Evolutionary conservation across 2,329 filamentous ascomycete species (phyloP), one percentile per base, ranked within the genome.

Genomic region (Xylariaceae sp.): DNA sequence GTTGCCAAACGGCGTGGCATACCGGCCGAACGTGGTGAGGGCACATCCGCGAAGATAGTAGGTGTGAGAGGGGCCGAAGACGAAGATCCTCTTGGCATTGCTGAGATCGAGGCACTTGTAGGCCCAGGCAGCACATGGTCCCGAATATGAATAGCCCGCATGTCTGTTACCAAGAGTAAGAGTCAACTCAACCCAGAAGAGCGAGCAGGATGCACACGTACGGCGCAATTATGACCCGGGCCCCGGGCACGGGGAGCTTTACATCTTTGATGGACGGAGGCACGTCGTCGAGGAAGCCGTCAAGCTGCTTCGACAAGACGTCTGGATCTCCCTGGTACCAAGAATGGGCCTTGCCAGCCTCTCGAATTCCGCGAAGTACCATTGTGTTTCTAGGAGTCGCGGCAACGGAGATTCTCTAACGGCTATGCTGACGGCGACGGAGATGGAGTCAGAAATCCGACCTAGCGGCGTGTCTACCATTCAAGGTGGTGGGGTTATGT

Each of bases 31-130:
- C 9, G 79, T 82, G 0, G 92, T 88, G 5, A 96, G 80, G 2
- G 91, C 92, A 65, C 89, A 89, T 53, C 87, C 89, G 1, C 82
- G 78, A 1, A 97, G 84, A 64, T 90, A 89, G 73, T 89, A 86
- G 53, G 93, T 91, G 70, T 99, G 94, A 0, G 93, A 97, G 2
- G 94, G 94, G 0, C 94, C 94, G 13, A 99, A 84, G 48, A 99
- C 80, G 71, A 99, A 97, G 64, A 99, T 83, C 2, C 92, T 88
- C 75, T 95, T 96, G 23, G 87, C 88, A 62, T 85, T 84, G 61
- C 85, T 87, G 58, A 97, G 81, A 73, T 97, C 92, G 53, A 96
- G 86, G 5, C 84, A 83, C 74, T 90, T 94, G 77, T 97, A 99
- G 7, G 94, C 94, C 87, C 91, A 97, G 49, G 92, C 94, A 49